Evolutionary conservation across 1,284 basidiomycete genomes (phyloP).

Genomic region (Sporisorium reilianum): DNA sequence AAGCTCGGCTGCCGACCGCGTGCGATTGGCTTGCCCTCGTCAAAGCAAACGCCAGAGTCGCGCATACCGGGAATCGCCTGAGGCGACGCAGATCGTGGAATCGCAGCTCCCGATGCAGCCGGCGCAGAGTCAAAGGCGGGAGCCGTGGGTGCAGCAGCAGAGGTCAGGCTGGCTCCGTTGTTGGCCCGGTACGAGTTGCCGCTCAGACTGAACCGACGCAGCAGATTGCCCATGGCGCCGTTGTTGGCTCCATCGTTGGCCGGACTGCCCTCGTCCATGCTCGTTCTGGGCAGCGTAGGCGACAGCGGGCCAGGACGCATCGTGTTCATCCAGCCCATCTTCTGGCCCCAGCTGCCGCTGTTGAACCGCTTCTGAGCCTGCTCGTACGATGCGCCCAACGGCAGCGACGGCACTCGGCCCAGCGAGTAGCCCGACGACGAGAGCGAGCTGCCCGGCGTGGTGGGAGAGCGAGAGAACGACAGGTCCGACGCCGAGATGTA

Average conservation of each 20-base stretch:
- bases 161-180: background rate
- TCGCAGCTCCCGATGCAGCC: slow-evolving; percentile 17
- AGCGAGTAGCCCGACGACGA: slow-evolving; percentile 45
- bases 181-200: slow-evolving; percentile 41
- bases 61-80: slow-evolving; percentile 30
- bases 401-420: slow-evolving; percentile 53
- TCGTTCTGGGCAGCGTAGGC: slow-evolving; percentile 27
- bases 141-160: slow-evolving; percentile 17
- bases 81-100: slow-evolving; percentile 41
- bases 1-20: slow-evolving; percentile 52
- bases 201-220: slow-evolving; percentile 55
- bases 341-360: slow-evolving; percentile 54
- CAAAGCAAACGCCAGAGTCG: slow-evolving; percentile 39
- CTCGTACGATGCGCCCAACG: slow-evolving; percentile 49
- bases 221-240: slow-evolving; percentile 50
- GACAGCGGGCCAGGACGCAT: slow-evolving; percentile 47
- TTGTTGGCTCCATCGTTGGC: slow-evolving; percentile 18
- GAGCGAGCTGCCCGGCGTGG: slow-evolving; percentile 33
- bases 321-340: slow-evolving; percentile 48
- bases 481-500: slow-evolving; percentile 43
- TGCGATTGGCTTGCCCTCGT: slow-evolving; percentile 15
- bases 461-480: slow-evolving; percentile 38
- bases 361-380: slow-evolving; percentile 57
- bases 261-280: slow-evolving; percentile 42
- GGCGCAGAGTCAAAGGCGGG: slow-evolving; percentile 25